phyloP scores from a whole-genome alignment of 306 rosid species.

The Pachyrhizus erosus region DNA sequence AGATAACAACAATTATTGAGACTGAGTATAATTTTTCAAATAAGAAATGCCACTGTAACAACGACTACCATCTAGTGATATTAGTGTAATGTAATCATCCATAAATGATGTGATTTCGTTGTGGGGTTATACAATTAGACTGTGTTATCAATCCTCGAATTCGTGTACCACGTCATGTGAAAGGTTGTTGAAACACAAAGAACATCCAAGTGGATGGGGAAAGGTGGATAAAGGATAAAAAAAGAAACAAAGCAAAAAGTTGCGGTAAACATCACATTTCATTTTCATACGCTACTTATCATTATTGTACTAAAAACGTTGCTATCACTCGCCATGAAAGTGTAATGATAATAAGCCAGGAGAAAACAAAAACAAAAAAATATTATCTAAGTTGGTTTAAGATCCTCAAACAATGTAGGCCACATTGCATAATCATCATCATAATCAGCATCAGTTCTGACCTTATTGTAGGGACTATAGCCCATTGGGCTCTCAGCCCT shows the following conservation, averaged over 20 bases:
- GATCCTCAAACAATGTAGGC: conserved; percentile 78
- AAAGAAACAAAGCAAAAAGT: background rate
- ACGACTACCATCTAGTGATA: no score
- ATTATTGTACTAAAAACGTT: background rate
- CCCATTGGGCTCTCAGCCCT: conserved; percentile 54
- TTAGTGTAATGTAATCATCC: background rate
- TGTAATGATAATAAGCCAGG: background rate
- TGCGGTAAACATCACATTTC: conserved; percentile 7
- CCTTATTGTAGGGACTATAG: conserved; percentile 48
- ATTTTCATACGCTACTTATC: background rate
- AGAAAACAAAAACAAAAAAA: background rate
- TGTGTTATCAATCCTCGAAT: background rate
- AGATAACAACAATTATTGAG: background rate
- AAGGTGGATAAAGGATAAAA: background rate
- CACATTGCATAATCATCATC: conserved; percentile 71
- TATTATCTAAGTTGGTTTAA: conserved; percentile 76
- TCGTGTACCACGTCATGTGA: background rate
- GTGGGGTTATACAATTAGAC: background rate
- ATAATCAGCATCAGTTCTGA: conserved; percentile 48
- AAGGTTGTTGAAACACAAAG: background rate
- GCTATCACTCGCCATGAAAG: background rate
- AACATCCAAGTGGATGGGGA: background rate
- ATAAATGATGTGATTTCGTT: background rate
- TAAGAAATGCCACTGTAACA: background rate
- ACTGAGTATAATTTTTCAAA: background rate